phyloP scores from a whole-genome alignment of 2,329 filamentous ascomycete species.

The Colletotrichum abscissum region DNA sequence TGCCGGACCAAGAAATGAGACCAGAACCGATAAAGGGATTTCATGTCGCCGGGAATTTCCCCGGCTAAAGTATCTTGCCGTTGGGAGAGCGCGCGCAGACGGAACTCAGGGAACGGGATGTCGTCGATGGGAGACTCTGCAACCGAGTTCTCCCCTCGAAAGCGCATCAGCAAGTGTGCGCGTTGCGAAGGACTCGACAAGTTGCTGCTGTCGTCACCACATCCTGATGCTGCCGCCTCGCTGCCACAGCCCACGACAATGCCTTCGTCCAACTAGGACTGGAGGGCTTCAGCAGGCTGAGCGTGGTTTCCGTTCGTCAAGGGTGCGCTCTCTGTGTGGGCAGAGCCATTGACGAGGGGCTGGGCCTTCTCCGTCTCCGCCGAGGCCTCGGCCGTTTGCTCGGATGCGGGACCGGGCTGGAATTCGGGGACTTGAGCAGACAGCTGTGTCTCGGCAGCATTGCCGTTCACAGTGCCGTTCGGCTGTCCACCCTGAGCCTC shows the following conservation, averaged over 20 bases:
- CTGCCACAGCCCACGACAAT: constrained; percentile 21
- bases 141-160: constrained; percentile 1
- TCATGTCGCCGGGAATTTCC: constrained; percentile 66
- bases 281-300: constrained; percentile 31
- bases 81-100: constrained; percentile 51
- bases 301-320: constrained; percentile 44
- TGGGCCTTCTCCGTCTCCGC: constrained; percentile 3
- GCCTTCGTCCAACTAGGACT: constrained; percentile 37
- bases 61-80: constrained; percentile 46
- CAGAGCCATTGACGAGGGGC: constrained; percentile 37
- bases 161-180: constrained; percentile 29
- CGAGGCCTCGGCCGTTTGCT: constrained; percentile 4
- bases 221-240: constrained; percentile 4
- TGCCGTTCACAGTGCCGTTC: constrained; percentile 42
- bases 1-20: constrained; percentile 77
- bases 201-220: constrained; percentile 4
- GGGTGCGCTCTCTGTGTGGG: constrained; percentile 36
- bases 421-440: constrained; percentile 75
- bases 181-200: constrained; percentile 29
- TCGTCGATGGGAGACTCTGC: constrained; percentile 28
- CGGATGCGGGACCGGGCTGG: constrained; percentile 50
- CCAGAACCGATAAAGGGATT: constrained; percentile 80
- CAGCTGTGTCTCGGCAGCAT: constrained; percentile 58
- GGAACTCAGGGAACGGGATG: constrained; percentile 49
- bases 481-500: constrained; percentile 47